A percentile compares a stretch with the other conserved stretches of the same genome.
Evolutionary conservation across 495 filamentous ascomycete genomes (phyloP).

Genomic region (Gamarada debralockiae): DNA sequence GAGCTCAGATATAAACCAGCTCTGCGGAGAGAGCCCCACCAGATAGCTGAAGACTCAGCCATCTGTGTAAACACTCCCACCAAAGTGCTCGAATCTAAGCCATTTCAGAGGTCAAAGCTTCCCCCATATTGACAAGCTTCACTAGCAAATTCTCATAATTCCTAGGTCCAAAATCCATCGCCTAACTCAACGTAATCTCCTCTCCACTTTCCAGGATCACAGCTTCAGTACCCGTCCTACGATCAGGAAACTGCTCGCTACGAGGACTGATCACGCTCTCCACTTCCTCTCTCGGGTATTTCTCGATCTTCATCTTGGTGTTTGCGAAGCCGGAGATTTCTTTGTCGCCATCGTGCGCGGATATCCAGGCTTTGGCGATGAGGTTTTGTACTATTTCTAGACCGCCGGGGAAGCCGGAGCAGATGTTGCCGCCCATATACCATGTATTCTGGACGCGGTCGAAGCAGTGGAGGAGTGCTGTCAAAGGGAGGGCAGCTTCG

Average conservation of each 20-base stretch:
- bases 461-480: slow-evolving; percentile 60
- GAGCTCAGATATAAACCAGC: no score
- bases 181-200: slow-evolving; percentile 8
- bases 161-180: slow-evolving; percentile 6
- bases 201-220: slow-evolving; percentile 22
- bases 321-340: slow-evolving; percentile 49
- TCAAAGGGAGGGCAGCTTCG: slow-evolving; percentile 48
- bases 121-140: no score
- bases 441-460: slow-evolving; percentile 56
- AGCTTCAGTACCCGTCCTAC: slow-evolving; percentile 19
- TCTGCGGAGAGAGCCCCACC: no score
- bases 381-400: slow-evolving; percentile 51
- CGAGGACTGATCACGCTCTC: slow-evolving; percentile 21
- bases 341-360: slow-evolving; percentile 65
- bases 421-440: slow-evolving; percentile 62
- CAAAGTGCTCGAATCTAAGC: no score
- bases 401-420: slow-evolving; percentile 52
- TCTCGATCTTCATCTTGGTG: slow-evolving; percentile 40
- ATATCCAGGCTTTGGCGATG: slow-evolving; percentile 55
- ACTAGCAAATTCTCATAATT: background rate
- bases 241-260: slow-evolving; percentile 15
- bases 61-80: no score
- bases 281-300: slow-evolving; percentile 42
- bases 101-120: no score
- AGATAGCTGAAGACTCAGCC: no score